Conservation (phyloP, 139 green algal genomes). For the Closterium sp. region DNA sequence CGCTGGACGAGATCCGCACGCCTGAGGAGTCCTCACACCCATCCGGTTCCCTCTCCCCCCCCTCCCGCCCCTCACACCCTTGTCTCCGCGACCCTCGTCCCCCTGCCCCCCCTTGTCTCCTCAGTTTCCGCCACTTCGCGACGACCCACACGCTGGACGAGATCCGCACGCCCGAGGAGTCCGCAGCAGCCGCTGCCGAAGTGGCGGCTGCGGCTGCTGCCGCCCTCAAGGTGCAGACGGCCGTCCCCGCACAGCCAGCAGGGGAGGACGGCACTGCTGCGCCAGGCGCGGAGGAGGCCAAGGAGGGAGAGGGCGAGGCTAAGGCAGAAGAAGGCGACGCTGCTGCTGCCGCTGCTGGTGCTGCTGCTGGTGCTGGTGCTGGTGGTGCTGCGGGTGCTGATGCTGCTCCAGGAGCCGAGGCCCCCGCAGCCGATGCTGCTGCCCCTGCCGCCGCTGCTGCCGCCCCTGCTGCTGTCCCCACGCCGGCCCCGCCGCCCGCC, state of each 20-base stretch:
- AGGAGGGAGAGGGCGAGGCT: neutral
- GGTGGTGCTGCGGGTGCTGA: neutral
- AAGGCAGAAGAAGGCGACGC: neutral
- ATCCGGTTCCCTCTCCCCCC: too few relatives aligned
- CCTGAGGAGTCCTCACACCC: too few relatives aligned
- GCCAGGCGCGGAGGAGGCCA: neutral
- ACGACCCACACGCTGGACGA: conserved; percentile 1
- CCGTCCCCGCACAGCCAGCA: conserved; percentile 8
- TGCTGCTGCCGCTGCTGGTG: conserved; percentile 26
- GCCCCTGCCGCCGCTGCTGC: neutral
- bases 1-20: conserved; percentile 3
- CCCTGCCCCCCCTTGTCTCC: neutral
- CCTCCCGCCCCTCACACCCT: neutral
- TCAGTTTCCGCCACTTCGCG: conserved; percentile 37
- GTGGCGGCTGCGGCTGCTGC: neutral
- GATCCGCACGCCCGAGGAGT: conserved; percentile 22
- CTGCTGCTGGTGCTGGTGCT: neutral
- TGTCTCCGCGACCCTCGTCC: neutral
- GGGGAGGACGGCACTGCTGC: conserved; percentile 1
- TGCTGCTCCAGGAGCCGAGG: conserved; percentile 25
- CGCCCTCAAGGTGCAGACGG: neutral
- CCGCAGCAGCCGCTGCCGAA: conserved; percentile 28
- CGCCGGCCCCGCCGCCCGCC: neutral
- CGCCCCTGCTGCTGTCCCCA: neutral
- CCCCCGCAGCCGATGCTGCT: conserved; percentile 5